phyloP scores from a whole-genome alignment of 306 rosid species.

The Prinsepia uniflora region DNA sequence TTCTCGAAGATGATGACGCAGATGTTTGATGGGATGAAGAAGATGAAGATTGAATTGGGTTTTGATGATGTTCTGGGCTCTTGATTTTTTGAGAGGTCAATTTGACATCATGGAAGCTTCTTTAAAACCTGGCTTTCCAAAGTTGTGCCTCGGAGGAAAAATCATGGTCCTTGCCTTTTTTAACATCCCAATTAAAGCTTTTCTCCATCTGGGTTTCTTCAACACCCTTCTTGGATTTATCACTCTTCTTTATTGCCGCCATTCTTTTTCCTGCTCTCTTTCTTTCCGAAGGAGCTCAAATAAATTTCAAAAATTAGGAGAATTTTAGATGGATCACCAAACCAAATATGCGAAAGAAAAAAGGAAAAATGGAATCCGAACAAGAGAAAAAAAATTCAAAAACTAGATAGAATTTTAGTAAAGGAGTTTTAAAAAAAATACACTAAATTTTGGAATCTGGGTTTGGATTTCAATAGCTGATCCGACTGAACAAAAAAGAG shows the following conservation, averaged over 20 bases:
- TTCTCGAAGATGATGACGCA: constrained; percentile 42
- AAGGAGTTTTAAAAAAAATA: constrained; percentile 4
- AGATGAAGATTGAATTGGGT: constrained; percentile 33
- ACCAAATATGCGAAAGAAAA: background rate
- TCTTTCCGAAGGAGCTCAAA: constrained; percentile 4
- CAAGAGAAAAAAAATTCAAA: background rate
- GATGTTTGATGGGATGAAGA: constrained; percentile 25
- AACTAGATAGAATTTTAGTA: constrained; percentile 29
- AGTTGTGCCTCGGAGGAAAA: constrained; percentile 36
- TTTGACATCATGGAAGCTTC: constrained; percentile 39
- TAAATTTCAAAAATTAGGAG: background rate
- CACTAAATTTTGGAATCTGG: constrained; percentile 29
- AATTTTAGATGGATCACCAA: constrained; percentile 30
- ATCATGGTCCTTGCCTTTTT: constrained; percentile 33
- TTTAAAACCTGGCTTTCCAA: constrained; percentile 51
- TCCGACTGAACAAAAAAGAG: constrained; percentile 52
- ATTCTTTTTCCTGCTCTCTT: constrained; percentile 20
- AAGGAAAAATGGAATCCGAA: constrained; percentile 1
- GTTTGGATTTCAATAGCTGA: constrained; percentile 25
- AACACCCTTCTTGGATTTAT: constrained; percentile 41
- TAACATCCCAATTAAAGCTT: constrained; percentile 29
- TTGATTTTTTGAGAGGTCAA: constrained; percentile 77
- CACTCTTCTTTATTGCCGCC: constrained; percentile 47
- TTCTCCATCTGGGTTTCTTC: constrained; percentile 31
- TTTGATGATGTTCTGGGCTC: constrained; percentile 44